A percentile compares a stretch with the other conserved stretches of the same genome.
These are phyloP conservation scores for Lactarius tabidus DNA, from an alignment of 768 basidiomycete genomes.

Conservation along the genomic window DNA sequence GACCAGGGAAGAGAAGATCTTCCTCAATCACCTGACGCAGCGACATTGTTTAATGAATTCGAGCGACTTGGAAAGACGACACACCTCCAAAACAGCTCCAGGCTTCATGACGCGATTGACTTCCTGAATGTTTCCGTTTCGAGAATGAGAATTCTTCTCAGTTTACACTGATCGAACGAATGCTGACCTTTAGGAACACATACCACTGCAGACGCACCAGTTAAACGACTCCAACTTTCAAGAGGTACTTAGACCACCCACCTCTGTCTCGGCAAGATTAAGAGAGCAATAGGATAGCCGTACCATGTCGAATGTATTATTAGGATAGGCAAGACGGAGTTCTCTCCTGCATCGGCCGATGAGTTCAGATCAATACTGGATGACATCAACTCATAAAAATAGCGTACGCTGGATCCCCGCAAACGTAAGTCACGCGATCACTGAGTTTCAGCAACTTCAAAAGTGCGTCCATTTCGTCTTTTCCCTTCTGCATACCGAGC, in stretches of 20 bases:
- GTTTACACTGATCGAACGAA: constrained; percentile 9
- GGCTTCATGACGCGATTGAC: constrained; percentile 61
- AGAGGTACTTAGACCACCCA: not conserved
- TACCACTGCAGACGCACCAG: constrained; percentile 19
- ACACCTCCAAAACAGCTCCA: constrained; percentile 61
- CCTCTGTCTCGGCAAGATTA: constrained; percentile 24
- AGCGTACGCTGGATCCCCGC: constrained; percentile 19
- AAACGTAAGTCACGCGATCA: constrained; percentile 14
- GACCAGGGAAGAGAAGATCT: constrained; percentile 64
- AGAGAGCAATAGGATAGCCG: constrained; percentile 23
- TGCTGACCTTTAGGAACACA: constrained; percentile 18
- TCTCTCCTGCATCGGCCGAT: not conserved
- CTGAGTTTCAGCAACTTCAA: constrained; percentile 1
- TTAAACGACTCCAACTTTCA: not conserved
- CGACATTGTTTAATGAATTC: not conserved
- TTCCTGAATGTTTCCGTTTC: constrained; percentile 43
- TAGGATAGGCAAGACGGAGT: constrained; percentile 3
- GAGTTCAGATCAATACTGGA: not conserved
- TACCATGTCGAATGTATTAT: constrained; percentile 24
- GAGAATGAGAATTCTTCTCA: constrained; percentile 10
- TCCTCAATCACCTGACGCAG: constrained; percentile 61
- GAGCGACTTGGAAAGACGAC: constrained; percentile 13
- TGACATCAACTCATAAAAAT: not conserved
- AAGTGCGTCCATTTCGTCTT: constrained; percentile 1
- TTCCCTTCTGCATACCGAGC: constrained; percentile 11